Conservation (phyloP, 169 alveolate species). For the Sarcocystis neurona region DNA sequence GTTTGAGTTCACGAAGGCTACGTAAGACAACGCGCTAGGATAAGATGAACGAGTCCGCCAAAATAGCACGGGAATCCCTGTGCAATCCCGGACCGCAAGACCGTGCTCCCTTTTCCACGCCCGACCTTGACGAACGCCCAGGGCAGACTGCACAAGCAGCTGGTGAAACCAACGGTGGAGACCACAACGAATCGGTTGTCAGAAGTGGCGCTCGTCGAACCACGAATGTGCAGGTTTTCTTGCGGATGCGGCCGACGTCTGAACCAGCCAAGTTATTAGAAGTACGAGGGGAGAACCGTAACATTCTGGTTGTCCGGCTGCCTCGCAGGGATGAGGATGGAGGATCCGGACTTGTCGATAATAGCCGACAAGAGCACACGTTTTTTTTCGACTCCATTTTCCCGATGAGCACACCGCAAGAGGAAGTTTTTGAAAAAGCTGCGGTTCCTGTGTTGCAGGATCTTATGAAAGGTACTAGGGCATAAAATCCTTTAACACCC, state of each 20-base stretch:
- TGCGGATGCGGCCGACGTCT: conserved; percentile 61
- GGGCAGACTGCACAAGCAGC: too few species aligned
- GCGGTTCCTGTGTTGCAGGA: conserved; percentile 72
- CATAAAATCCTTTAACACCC: too few species aligned
- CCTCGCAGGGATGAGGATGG: conserved; percentile 19
- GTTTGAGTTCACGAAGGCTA: too few species aligned
- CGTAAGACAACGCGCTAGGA: too few species aligned
- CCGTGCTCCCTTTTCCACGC: too few species aligned
- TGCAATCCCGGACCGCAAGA: too few species aligned
- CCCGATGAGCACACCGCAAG: conserved; percentile 78
- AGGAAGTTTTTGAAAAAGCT: conserved; percentile 80
- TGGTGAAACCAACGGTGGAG: too few species aligned
- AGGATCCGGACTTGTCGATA: conserved; percentile 72
- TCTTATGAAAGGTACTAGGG: conserved; percentile 37
- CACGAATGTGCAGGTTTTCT: conserved; percentile 54
- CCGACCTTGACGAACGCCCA: too few species aligned
- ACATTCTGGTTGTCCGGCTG: conserved; percentile 7
- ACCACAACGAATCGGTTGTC: too few species aligned
- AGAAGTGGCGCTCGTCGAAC: too few species aligned
- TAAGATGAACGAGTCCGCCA: too few species aligned
- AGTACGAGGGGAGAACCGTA: neutral
- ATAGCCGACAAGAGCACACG: conserved; percentile 68
- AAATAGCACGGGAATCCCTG: too few species aligned
- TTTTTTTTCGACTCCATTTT: conserved; percentile 82
- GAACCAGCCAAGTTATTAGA: conserved; percentile 21